Evolutionary conservation across 306 rosid genomes (phyloP).

Genomic region (Quercus mongolica): DNA sequence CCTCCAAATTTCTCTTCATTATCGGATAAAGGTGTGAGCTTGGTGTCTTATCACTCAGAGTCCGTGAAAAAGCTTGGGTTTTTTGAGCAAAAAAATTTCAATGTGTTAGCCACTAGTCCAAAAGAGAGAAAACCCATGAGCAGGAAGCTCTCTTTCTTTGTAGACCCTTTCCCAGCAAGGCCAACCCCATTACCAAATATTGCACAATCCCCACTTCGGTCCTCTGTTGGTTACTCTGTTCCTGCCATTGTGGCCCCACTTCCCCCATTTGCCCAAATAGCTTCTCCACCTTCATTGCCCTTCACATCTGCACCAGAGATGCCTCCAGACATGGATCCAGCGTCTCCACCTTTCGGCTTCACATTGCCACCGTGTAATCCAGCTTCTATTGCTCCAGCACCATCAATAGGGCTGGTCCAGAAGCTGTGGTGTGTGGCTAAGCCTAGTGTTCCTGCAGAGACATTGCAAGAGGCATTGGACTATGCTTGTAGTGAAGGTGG

Average conservation of each 20-base stretch:
- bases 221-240: constrained; percentile 40
- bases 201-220: constrained; percentile 53
- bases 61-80: constrained; percentile 51
- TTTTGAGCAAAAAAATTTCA: constrained; percentile 38
- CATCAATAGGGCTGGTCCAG: constrained; percentile 36
- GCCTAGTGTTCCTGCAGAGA: constrained; percentile 76
- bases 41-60: constrained; percentile 46
- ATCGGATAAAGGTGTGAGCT: constrained; percentile 33
- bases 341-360: constrained; percentile 48
- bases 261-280: constrained; percentile 39
- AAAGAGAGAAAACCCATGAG: constrained; percentile 24
- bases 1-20: constrained; percentile 31
- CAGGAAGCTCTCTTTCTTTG: constrained; percentile 56
- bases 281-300: constrained; percentile 42
- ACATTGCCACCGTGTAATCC: constrained; percentile 74
- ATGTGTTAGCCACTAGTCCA: constrained; percentile 23
- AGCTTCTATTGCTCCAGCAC: constrained; percentile 43
- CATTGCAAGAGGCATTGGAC: constrained; percentile 71
- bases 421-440: constrained; percentile 94
- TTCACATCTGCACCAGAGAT: constrained; percentile 40
- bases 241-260: constrained; percentile 51
- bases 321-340: constrained; percentile 45
- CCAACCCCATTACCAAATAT: constrained; percentile 59
- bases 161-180: constrained; percentile 41
- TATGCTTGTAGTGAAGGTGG: constrained; percentile 94